These are phyloP conservation scores for Neurospora sp. DNA, from an alignment of 495 filamentous ascomycete species.

Conservation along the genomic window DNA sequence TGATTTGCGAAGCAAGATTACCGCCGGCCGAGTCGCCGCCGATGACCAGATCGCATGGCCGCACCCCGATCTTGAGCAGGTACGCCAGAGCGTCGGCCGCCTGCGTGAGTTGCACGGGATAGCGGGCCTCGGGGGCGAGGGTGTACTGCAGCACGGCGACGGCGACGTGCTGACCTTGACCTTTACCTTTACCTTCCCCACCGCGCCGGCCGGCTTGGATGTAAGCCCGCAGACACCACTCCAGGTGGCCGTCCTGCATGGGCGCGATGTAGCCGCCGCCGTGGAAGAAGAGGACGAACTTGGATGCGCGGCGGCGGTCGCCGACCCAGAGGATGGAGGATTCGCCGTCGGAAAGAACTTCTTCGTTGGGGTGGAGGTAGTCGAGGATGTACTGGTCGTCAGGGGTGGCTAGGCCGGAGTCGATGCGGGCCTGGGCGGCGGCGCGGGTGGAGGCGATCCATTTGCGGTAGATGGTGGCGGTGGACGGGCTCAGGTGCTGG, in stretches of 20 bases:
- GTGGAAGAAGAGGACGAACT: conserved; percentile 27
- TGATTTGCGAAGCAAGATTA: conserved; percentile 18
- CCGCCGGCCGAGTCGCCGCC: conserved; percentile 27
- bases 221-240: conserved; percentile 19
- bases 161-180: conserved; percentile 8
- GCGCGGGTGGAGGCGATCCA: conserved; percentile 7
- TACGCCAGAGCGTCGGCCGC: conserved; percentile 17
- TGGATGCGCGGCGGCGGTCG: conserved; percentile 17
- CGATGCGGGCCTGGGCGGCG: not conserved
- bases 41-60: conserved; percentile 15
- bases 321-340: conserved; percentile 24
- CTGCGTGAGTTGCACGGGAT: conserved; percentile 20
- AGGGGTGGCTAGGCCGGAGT: not conserved
- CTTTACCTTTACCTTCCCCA: no score
- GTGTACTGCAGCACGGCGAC: conserved; percentile 25
- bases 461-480: conserved; percentile 2
- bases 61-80: conserved; percentile 12
- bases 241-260: conserved; percentile 12
- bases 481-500: conserved; percentile 7
- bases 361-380: conserved; percentile 5
- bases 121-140: conserved; percentile 15
- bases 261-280: conserved; percentile 24
- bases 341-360: conserved; percentile 11
- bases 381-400: conserved; percentile 6
- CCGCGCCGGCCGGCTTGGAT: conserved; percentile 6